Evolutionary conservation across 352 stramenopile genomes (phyloP), one percentile per base, ranked within the genome.

Genomic region (Phytophthora vignae): DNA sequence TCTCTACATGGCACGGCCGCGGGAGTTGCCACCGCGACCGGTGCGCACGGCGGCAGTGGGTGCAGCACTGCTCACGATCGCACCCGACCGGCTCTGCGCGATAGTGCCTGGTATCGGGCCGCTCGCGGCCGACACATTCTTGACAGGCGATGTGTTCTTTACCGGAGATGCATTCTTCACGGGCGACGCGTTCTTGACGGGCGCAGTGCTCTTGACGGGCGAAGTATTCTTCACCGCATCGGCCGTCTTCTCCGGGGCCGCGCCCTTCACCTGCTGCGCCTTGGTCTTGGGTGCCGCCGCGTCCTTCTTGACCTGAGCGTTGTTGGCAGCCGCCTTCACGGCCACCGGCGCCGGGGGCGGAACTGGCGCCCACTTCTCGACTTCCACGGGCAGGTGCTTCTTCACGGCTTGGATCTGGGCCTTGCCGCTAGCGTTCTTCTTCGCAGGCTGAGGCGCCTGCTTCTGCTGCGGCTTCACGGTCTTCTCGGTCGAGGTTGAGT

Each of bases 341-440:
- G 12, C 33, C 4, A 56, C 21, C 22, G 60, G 60, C 1, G 60
- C 60, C 22, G n/a, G 50, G 50, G 60, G 60, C 19, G 60, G 60
- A 44, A 60, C 60, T 6, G 25, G 14, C 33, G 14, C 21, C 49
- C 17, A 29, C 14, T 53, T 17, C 38, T 65, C 38, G 12, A 54
- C 49, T 36, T 66, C 59, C n/a, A 48, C 60, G 1, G 60, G 50
- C 21, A 60, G 10, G 60, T 67, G 19, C 60, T 59, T 67, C 60
- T 67, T 59, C 21, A 33, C 55, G 11, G 6, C n/a, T 17, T 50
- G 44, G 44, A 50, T 50, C 17, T 25, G 46, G 19, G 46, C 9
- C 46, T 67, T 44, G 12, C 19, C 31, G 17, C 9, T 2, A 27
- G 11, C 25, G 48, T 27, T 48, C 25, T 68, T 68, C 52, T 68